Evolutionary conservation across 139 green algal genomes (phyloP).

Genomic region (Tetratostichococcus sp.): DNA sequence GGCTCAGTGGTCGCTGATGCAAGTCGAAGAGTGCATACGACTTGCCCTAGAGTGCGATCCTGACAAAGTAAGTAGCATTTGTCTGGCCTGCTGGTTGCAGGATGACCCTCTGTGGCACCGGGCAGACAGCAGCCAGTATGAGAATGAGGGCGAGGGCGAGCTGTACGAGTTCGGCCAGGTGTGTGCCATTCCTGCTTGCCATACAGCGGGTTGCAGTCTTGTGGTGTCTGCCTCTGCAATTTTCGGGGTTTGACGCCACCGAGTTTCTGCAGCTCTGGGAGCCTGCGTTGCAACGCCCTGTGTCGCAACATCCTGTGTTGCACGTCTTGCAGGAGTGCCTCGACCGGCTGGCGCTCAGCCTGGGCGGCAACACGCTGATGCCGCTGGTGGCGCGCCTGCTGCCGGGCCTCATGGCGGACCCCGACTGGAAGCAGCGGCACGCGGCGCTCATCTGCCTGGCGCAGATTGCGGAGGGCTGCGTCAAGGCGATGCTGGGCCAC

Average conservation of each 20-base stretch:
- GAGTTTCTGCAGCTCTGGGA: too few species aligned
- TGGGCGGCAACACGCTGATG: constrained; percentile 88
- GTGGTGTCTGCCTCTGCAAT: too few species aligned
- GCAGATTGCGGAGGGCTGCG: constrained; percentile 96
- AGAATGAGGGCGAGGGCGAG: constrained; percentile 73
- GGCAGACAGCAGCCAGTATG: constrained; percentile 57
- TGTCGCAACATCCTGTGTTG: too few species aligned
- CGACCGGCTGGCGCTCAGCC: constrained; percentile 83
- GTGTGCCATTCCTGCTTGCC: constrained; percentile 88
- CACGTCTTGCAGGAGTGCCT: constrained; percentile 72
- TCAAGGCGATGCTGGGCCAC: constrained; percentile 81
- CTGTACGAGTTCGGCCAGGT: constrained; percentile 81
- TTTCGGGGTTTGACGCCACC: too few species aligned
- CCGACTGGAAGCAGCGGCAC: constrained; percentile 89
- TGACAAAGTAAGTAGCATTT: too few species aligned
- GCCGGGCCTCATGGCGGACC: constrained; percentile 63
- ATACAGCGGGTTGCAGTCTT: constrained; percentile 63
- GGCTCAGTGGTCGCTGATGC: too few species aligned
- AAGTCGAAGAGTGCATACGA: too few species aligned
- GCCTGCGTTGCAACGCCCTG: too few species aligned
- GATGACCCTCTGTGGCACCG: constrained; percentile 83
- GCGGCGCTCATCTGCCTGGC: constrained; percentile 86
- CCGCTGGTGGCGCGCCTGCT: constrained; percentile 73
- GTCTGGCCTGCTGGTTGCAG: too few species aligned
- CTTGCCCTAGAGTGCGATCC: too few species aligned